Base-by-base conservation (phyloP, 2,329 filamentous ascomycete species). In the Fusarium anguioides region DNA sequence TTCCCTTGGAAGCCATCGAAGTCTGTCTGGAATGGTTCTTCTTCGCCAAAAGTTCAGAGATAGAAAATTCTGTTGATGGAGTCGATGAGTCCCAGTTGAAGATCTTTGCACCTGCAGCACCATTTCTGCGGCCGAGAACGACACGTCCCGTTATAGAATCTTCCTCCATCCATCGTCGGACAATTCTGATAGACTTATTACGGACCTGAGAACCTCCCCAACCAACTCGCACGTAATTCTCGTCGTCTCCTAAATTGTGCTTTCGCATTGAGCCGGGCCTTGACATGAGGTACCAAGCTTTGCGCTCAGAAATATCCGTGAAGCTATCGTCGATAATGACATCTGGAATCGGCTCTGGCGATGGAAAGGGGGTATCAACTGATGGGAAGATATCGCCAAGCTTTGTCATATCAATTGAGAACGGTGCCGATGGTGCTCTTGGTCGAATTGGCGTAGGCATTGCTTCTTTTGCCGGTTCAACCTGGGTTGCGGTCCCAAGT, bases 111-210 rank as follows among this genome's bases (percentile, higher is more conserved):
- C 82, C 83, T 18, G 81, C 79, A 18, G 75, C 75, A 2, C 76
- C 78, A 1, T 72, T 71, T 17, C 80, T 76, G 44, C 79, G 76
- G 1, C 80, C 78, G 5, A 78, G 71, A 23, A 77, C 74, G 8
- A 76, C 73, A n/a, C 83, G 82, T 3, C 86, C 85, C 4, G 84
- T 80, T 26, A 87, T 84, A 0, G 86, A 85, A 67, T 88, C 87
- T 68, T 90, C 85, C 68, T 89, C 86, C 82, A 90, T 88, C 89
- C 89, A 91, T 24, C 86, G 82, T 24, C 85, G 81, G 18, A 91
- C 87, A 37, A 87, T 86, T 56, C 84, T 82, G 59, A 88, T 81
- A 2, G 84, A 86, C 10, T 87, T 82, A 14, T 77, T 75, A 23
- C 86, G 86, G 3, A 87, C 76, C 8, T 81, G 76, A 0, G 87